These are phyloP conservation scores for Zhuliangozyma parablackwelliae DNA, from an alignment of 1,139 yeast genomes.

Conservation along the genomic window DNA sequence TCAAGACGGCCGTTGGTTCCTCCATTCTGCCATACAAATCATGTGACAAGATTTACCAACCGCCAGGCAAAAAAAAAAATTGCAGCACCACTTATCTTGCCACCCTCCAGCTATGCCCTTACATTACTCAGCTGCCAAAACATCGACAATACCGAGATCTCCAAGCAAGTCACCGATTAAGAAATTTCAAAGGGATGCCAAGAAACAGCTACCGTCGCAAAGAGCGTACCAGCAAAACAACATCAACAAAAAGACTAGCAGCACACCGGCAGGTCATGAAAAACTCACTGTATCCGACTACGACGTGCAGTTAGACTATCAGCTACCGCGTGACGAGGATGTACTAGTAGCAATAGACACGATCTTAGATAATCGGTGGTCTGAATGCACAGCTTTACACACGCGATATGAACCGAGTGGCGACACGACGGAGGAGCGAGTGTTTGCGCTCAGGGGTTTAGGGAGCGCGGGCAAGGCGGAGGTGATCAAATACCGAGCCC, in stretches of 20 bases:
- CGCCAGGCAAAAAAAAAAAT: no score
- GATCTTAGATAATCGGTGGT: slow-evolving; percentile 36
- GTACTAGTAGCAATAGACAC: slow-evolving; percentile 31
- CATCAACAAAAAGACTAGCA: slow-evolving; percentile 3
- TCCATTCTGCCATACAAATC: no score
- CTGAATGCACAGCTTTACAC: slow-evolving; percentile 28
- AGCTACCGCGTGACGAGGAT: slow-evolving; percentile 28
- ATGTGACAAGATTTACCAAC: no score
- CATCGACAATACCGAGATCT: slow-evolving; percentile 29
- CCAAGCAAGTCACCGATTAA: slow-evolving; percentile 20
- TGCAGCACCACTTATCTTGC: no score
- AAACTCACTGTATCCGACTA: slow-evolving; percentile 26
- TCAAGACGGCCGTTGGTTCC: no score
- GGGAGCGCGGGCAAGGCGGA: slow-evolving; percentile 35
- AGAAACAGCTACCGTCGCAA: slow-evolving; percentile 25
- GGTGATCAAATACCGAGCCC: slow-evolving; percentile 30
- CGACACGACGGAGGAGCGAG: slow-evolving; percentile 21
- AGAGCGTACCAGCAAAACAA: slow-evolving; percentile 17
- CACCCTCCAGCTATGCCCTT: slow-evolving; percentile 9
- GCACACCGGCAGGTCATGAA: slow-evolving; percentile 6
- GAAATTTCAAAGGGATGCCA: slow-evolving; percentile 19
- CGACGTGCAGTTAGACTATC: slow-evolving; percentile 39
- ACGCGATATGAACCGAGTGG: slow-evolving; percentile 15
- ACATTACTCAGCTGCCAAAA: slow-evolving; percentile 40
- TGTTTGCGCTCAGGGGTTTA: slow-evolving; percentile 32